Evolutionary conservation across 495 filamentous ascomycete species (phyloP), one percentile per base, ranked within the genome.

Genomic region (Amniculicola lignicola): DNA sequence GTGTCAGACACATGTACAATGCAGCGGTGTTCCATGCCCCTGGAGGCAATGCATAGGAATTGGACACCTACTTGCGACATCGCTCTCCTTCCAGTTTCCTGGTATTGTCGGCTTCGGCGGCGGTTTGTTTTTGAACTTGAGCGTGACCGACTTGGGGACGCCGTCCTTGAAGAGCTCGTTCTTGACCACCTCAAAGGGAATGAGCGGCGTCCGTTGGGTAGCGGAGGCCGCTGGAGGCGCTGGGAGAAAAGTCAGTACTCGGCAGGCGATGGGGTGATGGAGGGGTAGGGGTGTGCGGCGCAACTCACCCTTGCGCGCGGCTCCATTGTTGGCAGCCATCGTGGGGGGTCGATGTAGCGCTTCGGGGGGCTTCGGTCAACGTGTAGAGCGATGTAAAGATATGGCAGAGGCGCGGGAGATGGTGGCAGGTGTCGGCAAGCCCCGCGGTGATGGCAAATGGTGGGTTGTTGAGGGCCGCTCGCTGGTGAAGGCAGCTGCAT

Each of bases 41-140:
- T 53, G 15, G 22, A 36, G 15, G 18, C 23, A 12, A 54, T 27
- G 7, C 24, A 36, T 23, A 9, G 10, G 28, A 47, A 10, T 7
- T 18, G 33, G 24, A 48, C 3, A 58, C 54, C 11, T 59, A 65
- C 59, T 57, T 18, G 56, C 50, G 11, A 56, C 45, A 15, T 67
- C 62, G 47, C 62, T 65, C 35, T 65, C 64, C 45, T 62, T 65
- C 64, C 64, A 67, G 45, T 65, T 67, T n/a, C 62, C 64, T 12
- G 64, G 49, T 19, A 58, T 47, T 15, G 62, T 59, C 21, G 55
- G 51, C 50, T 67, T 64, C 7, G 58, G 57, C 29, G 29, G 49
- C 1, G 62, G 37, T 38, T 65, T 64, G n/a, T n/a, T n/a, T 49
- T 60, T 62, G 38, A 67, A 27, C 47, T 67, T 67, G 14, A 67